A percentile compares a stretch with the other conserved stretches of the same genome.
Conservation (phyloP, 2,329 filamentous ascomycete species). For the Fusarium phyllophilum region DNA sequence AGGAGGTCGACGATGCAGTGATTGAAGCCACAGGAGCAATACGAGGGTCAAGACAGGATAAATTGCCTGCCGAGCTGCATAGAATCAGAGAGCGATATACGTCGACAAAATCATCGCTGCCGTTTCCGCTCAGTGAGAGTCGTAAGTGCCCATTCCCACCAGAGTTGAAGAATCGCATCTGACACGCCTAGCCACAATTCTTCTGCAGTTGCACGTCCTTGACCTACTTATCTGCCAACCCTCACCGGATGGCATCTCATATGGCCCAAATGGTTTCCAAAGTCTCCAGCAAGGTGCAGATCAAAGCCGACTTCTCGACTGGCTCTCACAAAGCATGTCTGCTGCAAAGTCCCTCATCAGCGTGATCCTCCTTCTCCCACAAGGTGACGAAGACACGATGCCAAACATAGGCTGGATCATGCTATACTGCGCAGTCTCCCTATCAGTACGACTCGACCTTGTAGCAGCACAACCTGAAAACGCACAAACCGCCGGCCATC, state of each 20-base stretch:
- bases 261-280: slow-evolving; percentile 43
- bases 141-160: slow-evolving; percentile 31
- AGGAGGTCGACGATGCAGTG: slow-evolving; percentile 45
- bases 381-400: slow-evolving; percentile 43
- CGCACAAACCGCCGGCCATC: slow-evolving; percentile 38
- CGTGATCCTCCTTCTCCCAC: slow-evolving; percentile 42
- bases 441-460: slow-evolving; percentile 46
- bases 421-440: slow-evolving; percentile 46
- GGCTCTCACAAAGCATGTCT: slow-evolving; percentile 46
- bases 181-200: slow-evolving; percentile 36
- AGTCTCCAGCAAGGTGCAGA: slow-evolving; percentile 25
- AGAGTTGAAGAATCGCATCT: neutral
- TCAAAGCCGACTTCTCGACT: slow-evolving; percentile 38
- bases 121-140: slow-evolving; percentile 46
- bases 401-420: slow-evolving; percentile 48
- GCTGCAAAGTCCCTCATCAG: slow-evolving; percentile 46
- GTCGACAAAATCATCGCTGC: slow-evolving; percentile 37
- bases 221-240: slow-evolving; percentile 47
- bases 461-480: slow-evolving; percentile 43
- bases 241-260: slow-evolving; percentile 40
- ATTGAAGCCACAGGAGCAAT: slow-evolving; percentile 14
- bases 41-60: neutral
- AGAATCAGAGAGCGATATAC: slow-evolving; percentile 34
- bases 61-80: slow-evolving; percentile 32
- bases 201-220: slow-evolving; percentile 43